Conservation (phyloP, 73 alveolate genomes). For the Symbiodinium natans region DNA sequence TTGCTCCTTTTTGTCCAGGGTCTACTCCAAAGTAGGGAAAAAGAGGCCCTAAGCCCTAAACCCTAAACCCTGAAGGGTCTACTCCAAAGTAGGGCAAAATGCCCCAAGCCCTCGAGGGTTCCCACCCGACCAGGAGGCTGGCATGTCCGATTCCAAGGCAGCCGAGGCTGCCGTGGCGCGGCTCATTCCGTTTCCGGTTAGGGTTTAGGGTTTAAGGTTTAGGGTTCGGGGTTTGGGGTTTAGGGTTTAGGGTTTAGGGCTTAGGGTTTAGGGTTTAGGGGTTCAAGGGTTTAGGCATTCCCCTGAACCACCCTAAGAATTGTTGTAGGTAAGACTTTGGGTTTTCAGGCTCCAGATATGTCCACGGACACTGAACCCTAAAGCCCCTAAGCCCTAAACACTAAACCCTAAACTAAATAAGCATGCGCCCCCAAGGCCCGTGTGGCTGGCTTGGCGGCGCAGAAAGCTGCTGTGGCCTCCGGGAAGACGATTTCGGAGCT, state of each 20-base stretch:
- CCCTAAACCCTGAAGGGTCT: not conserved
- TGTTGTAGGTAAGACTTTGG: too few relatives aligned
- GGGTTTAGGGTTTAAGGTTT: not conserved
- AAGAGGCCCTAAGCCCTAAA: not conserved
- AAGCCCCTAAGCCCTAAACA: not conserved
- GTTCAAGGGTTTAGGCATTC: too few relatives aligned
- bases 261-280: too few relatives aligned
- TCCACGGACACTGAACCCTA: not conserved
- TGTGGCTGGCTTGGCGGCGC: constrained; percentile 48
- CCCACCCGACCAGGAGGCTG: not conserved
- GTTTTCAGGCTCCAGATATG: too few relatives aligned
- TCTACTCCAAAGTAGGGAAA: too few relatives aligned
- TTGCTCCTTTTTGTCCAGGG: too few relatives aligned
- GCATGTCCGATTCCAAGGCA: not conserved
- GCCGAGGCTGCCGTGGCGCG: not conserved
- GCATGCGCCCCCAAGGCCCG: not conserved
- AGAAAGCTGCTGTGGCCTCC: constrained; percentile 29
- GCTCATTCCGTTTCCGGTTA: not conserved
- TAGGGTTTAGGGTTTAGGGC: too few relatives aligned
- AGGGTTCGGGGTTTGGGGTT: not conserved
- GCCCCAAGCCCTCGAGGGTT: too few relatives aligned
- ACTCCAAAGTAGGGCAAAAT: too few relatives aligned
- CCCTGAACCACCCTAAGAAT: too few relatives aligned
- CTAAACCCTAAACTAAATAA: not conserved
- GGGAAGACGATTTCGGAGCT: constrained; percentile 8